Evolutionary conservation across 306 rosid genomes (phyloP).

Genomic region (Hylodesmum podocarpum): DNA sequence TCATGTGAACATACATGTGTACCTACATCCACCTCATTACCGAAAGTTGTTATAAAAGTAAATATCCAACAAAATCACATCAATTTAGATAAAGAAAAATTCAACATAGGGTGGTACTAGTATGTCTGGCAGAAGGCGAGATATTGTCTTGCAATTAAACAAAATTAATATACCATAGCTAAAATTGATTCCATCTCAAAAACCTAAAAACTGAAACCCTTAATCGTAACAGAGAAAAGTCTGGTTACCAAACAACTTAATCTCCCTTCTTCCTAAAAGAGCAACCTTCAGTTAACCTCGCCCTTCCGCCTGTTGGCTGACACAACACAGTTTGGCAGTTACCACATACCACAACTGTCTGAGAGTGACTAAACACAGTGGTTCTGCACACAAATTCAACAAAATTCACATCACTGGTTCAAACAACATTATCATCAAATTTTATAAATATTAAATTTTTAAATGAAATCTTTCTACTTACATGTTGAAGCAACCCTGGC

Average conservation of each 20-base stretch:
- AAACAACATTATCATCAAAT: background rate
- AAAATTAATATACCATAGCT: constrained; percentile 22
- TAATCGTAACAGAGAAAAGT: background rate
- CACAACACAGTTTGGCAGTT: constrained; percentile 55
- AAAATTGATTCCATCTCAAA: constrained; percentile 11
- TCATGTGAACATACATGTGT: background rate
- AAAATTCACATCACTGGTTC: background rate
- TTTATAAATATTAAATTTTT: background rate
- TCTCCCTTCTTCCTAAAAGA: constrained; percentile 60
- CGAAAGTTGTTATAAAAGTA: background rate
- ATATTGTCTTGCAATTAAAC: constrained; percentile 9
- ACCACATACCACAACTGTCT: constrained; percentile 54
- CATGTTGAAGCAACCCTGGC: constrained; percentile 61
- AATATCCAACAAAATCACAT: constrained; percentile 21
- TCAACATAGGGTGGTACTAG: background rate
- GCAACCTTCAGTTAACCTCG: constrained; percentile 49
- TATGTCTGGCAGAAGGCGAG: background rate
- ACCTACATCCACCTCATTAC: background rate
- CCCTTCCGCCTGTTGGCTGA: constrained; percentile 55
- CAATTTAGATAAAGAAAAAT: background rate
- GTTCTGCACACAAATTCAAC: constrained; percentile 36
- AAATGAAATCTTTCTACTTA: constrained; percentile 18
- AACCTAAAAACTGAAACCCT: background rate
- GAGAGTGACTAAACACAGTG: constrained; percentile 57
- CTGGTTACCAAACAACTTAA: background rate